phyloP scores from a whole-genome alignment of 208 protist genomes.

The Acanthamoeba quina region DNA sequence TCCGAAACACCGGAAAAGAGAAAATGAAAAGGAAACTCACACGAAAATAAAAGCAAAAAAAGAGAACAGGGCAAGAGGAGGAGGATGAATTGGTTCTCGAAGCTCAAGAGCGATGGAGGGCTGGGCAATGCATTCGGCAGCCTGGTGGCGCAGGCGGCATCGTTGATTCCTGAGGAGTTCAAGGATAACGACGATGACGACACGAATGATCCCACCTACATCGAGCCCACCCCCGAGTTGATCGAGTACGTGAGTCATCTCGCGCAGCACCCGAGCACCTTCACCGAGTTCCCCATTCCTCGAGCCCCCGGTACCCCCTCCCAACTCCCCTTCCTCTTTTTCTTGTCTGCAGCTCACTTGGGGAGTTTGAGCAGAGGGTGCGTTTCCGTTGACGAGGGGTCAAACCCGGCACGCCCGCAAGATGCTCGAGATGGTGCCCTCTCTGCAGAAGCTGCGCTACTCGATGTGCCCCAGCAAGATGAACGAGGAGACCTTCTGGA shows the following conservation, averaged over 20 bases:
- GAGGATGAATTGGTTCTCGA: constrained; percentile 14
- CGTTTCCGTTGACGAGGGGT: not conserved
- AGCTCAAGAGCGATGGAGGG: not conserved
- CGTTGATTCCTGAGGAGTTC: constrained; percentile 18
- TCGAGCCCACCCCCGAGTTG: constrained; percentile 3
- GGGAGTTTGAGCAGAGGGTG: not conserved
- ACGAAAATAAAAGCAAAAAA: not conserved
- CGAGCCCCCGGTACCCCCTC: not conserved
- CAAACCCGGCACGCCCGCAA: constrained; percentile 3
- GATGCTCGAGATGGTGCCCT: constrained; percentile 29
- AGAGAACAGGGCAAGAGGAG: not conserved
- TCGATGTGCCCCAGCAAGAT: constrained; percentile 41
- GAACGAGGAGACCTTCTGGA: constrained; percentile 60
- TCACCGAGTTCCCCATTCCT: constrained; percentile 51
- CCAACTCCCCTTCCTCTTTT: not conserved
- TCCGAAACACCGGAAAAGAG: not conserved
- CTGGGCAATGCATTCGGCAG: constrained; percentile 6
- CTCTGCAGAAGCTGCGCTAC: constrained; percentile 54
- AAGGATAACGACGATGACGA: constrained; percentile 42
- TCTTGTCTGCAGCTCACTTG: no score
- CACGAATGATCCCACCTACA: constrained; percentile 20
- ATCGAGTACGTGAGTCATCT: constrained; percentile 48
- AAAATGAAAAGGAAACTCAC: not conserved
- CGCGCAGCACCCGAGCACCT: constrained; percentile 37
- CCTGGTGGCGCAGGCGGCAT: not conserved